Evolutionary conservation across 768 basidiomycete genomes (phyloP).

Genomic region (Russula lepida): DNA sequence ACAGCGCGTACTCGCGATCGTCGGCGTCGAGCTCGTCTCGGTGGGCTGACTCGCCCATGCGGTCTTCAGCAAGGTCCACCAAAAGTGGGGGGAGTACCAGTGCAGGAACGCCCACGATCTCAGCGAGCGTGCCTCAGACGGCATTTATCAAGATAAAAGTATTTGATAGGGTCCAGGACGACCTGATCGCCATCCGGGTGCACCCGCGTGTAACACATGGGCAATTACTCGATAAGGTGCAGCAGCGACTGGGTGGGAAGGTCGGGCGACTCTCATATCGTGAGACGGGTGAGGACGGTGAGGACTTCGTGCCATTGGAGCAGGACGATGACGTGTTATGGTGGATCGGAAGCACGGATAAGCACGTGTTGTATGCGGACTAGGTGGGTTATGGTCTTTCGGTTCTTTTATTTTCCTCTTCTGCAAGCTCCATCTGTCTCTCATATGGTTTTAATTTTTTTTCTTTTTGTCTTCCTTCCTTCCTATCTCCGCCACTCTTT

Average conservation of each 20-base stretch:
- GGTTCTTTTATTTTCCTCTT: not conserved
- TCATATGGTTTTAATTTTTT: conserved; percentile 3
- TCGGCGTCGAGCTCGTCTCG: conserved; percentile 24
- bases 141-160: conserved; percentile 99
- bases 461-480: not conserved
- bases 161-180: conserved; percentile 87
- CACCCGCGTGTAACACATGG: conserved; percentile 82
- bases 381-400: conserved; percentile 26
- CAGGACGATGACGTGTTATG: conserved; percentile 53
- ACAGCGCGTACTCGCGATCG: conserved; percentile 26
- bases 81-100: conserved; percentile 49
- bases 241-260: conserved; percentile 72
- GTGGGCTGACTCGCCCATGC: conserved; percentile 10
- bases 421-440: conserved; percentile 2
- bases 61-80: conserved; percentile 35
- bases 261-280: conserved; percentile 65
- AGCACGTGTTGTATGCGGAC: conserved; percentile 76
- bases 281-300: conserved; percentile 57
- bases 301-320: conserved; percentile 54
- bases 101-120: conserved; percentile 63
- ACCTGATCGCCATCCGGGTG: conserved; percentile 93
- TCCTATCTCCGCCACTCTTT: not conserved
- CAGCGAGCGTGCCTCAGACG: conserved; percentile 66
- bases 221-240: conserved; percentile 89
- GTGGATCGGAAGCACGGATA: conserved; percentile 76